Percentiles rank a stretch among this genome's conserved stretches.
phyloP scores from a whole-genome alignment of 2,329 filamentous ascomycete species.

The Dactylellina haptotyla region DNA sequence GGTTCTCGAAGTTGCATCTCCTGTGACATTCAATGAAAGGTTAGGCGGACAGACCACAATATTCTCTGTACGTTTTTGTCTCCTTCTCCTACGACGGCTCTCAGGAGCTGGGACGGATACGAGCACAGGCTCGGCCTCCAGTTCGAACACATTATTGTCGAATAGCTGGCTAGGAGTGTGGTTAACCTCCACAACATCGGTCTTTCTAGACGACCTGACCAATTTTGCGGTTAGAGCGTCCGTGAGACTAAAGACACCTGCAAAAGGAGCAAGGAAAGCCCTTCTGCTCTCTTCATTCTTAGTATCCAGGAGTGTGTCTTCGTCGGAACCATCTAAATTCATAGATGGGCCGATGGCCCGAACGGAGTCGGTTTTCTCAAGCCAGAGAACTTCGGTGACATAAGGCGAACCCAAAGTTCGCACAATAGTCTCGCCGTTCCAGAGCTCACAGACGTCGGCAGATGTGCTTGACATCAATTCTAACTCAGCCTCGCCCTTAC shows the following conservation, averaged over 20 bases:
- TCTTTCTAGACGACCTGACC: not conserved
- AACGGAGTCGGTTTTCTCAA: conserved; percentile 16
- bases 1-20: not conserved
- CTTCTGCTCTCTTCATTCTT: not conserved
- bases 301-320: not conserved
- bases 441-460: conserved; percentile 62
- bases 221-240: conserved; percentile 9
- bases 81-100: not conserved
- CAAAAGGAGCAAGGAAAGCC: not conserved
- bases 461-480: conserved; percentile 63
- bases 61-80: not conserved
- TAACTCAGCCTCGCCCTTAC: conserved; percentile 59
- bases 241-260: conserved; percentile 12
- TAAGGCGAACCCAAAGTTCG: conserved; percentile 60
- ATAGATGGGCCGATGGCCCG: not conserved
- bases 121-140: conserved; percentile 3
- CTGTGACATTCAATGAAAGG: conserved; percentile 27
- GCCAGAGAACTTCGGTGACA: conserved; percentile 60
- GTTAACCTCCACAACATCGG: not conserved
- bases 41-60: conserved; percentile 1
- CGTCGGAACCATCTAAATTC: not conserved
- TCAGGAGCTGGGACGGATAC: not conserved
- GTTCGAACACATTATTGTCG: conserved; percentile 8
- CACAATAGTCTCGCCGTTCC: conserved; percentile 59
- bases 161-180: not conserved